Evolutionary conservation across 495 filamentous ascomycete species (phyloP).

Genomic region (Parmelia sp.): DNA sequence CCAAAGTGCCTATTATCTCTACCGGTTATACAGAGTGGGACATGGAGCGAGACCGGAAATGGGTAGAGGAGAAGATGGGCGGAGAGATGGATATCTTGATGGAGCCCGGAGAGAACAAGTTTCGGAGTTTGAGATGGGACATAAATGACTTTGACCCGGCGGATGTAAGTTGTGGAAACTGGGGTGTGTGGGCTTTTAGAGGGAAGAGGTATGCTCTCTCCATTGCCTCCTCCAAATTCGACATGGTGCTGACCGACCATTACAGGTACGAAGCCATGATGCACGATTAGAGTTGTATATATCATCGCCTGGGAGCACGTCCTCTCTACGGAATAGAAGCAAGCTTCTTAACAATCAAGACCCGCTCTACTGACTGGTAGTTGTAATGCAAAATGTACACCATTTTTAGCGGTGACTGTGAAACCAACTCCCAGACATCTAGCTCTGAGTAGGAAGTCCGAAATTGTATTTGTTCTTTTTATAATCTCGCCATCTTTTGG

Average conservation of each 20-base stretch:
- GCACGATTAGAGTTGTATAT: conserved; percentile 11
- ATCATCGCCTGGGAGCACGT: background rate
- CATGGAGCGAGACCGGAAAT: conserved; percentile 83
- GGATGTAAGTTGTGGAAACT: conserved; percentile 92
- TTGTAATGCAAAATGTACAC: background rate
- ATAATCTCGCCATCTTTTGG: background rate
- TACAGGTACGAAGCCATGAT: conserved; percentile 16
- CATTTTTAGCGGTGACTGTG: background rate
- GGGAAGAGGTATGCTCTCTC: conserved; percentile 76
- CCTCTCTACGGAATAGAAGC: background rate
- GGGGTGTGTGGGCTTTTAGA: conserved; percentile 93
- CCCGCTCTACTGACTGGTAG: background rate
- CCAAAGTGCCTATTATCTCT: conserved; percentile 85
- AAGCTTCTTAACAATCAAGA: background rate
- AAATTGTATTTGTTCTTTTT: background rate
- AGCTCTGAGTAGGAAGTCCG: background rate
- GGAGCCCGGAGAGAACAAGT: conserved; percentile 87
- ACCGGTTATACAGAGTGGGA: conserved; percentile 96
- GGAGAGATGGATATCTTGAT: conserved; percentile 90
- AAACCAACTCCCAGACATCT: background rate
- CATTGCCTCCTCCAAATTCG: background rate
- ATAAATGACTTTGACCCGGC: conserved; percentile 91
- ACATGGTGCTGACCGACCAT: background rate
- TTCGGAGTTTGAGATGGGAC: conserved; percentile 95
- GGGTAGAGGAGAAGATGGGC: conserved; percentile 73